phyloP scores from a whole-genome alignment of 225 moss, liverwort and hornwort genomes.

The Straminergon stramineum region DNA sequence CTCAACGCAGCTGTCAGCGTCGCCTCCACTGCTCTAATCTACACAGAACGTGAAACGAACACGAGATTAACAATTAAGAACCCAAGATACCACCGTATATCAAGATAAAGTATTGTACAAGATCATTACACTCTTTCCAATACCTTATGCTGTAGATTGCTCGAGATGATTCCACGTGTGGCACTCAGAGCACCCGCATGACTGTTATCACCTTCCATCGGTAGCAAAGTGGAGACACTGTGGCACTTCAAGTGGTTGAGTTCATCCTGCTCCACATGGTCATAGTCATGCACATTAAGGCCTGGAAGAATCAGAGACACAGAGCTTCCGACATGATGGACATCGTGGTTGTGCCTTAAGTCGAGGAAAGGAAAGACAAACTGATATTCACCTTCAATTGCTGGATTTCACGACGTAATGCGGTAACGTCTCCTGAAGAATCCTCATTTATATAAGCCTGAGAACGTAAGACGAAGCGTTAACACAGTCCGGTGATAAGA shows the following conservation, averaged over 20 bases:
- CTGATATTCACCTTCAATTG: conserved; percentile 46
- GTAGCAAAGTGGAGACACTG: conserved; percentile 28
- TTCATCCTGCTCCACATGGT: conserved; percentile 21
- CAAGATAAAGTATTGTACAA: not conserved
- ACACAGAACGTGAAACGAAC: not conserved
- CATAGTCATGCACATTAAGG: not conserved
- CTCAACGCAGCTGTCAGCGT: conserved; percentile 70
- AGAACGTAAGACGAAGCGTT: not conserved
- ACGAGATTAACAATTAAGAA: not conserved
- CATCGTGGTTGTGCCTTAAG: not conserved
- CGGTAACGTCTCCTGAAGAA: conserved; percentile 73
- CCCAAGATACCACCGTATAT: not conserved
- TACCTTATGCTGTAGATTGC: conserved; percentile 39
- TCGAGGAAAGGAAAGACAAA: too few species aligned
- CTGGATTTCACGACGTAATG: conserved; percentile 78
- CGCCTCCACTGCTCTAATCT: conserved; percentile 62
- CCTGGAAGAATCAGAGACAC: not conserved
- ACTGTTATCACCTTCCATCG: conserved; percentile 12
- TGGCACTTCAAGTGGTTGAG: conserved; percentile 57
- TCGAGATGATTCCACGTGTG: conserved; percentile 15
- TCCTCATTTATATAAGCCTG: conserved; percentile 94
- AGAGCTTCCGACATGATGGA: not conserved
- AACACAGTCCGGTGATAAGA: not conserved
- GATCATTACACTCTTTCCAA: not conserved
- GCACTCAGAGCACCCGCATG: not conserved